Evolutionary conservation across 345 rosid species (phyloP).

Genomic region (Populus ilicifolia): DNA sequence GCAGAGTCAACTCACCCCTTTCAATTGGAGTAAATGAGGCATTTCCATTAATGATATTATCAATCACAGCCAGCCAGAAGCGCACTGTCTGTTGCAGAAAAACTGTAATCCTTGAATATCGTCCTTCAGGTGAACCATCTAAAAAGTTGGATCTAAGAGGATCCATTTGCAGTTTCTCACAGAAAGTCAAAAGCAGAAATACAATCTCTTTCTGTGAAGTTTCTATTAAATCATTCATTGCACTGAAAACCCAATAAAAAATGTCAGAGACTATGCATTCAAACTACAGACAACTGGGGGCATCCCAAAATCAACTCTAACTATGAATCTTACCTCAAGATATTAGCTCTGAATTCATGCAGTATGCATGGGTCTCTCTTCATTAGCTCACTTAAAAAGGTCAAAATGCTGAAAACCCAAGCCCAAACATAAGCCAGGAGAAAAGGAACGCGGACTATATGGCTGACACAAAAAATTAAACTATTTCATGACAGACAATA

Average conservation of each 20-base stretch:
- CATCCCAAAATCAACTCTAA: neutral
- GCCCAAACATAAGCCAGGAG: neutral
- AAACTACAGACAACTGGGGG: neutral
- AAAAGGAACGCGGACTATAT: slow-evolving; percentile 17
- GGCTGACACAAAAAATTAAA: neutral
- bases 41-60: slow-evolving; percentile 28
- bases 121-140: slow-evolving; percentile 41
- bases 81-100: slow-evolving; percentile 40
- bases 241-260: slow-evolving; percentile 47
- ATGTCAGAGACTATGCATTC: slow-evolving; percentile 18
- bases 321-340: slow-evolving; percentile 49
- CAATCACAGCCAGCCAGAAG: slow-evolving; percentile 28
- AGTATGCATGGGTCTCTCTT: slow-evolving; percentile 42
- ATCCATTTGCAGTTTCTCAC: slow-evolving; percentile 55
- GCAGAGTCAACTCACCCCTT: slow-evolving; percentile 43
- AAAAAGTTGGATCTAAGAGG: slow-evolving; percentile 22
- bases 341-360: slow-evolving; percentile 42
- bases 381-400: slow-evolving; percentile 60
- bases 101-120: slow-evolving; percentile 34
- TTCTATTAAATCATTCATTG: slow-evolving; percentile 59
- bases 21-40: slow-evolving; percentile 32
- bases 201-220: slow-evolving; percentile 55
- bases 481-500: slow-evolving; percentile 20
- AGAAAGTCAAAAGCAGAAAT: slow-evolving; percentile 47
- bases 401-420: slow-evolving; percentile 54